Evolutionary conservation across 1,284 basidiomycete genomes (phyloP).

Genomic region (Sphagnurus paluster): DNA sequence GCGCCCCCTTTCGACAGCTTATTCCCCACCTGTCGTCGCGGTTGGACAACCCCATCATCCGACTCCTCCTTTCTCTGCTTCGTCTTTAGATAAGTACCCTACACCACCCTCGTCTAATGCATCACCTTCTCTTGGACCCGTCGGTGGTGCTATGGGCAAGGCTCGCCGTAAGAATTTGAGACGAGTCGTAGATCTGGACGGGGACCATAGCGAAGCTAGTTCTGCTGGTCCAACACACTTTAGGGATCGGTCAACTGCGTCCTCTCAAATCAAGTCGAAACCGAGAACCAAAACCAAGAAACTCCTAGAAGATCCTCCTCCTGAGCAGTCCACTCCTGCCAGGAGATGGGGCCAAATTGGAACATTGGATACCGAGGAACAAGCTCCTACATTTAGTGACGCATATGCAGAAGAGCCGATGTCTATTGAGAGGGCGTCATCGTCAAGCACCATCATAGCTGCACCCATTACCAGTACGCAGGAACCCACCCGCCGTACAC

Average conservation of each 20-base stretch:
- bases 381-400: background rate
- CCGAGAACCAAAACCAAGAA: slow-evolving; percentile 11
- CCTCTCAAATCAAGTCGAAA: slow-evolving; percentile 13
- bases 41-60: slow-evolving; percentile 43
- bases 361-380: slow-evolving; percentile 13
- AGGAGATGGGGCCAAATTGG: slow-evolving; percentile 28
- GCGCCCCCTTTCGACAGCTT: slow-evolving; percentile 47
- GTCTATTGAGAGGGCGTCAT: slow-evolving; percentile 8
- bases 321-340: slow-evolving; percentile 5
- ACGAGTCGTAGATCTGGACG: slow-evolving; percentile 71
- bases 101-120: slow-evolving; percentile 34
- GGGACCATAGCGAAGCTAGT: slow-evolving; percentile 34
- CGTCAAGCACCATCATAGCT: slow-evolving; percentile 8
- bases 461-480: slow-evolving; percentile 1
- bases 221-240: slow-evolving; percentile 29
- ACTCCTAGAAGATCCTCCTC: too few species aligned
- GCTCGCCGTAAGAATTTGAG: slow-evolving; percentile 58
- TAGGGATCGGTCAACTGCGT: slow-evolving; percentile 33
- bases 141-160: slow-evolving; percentile 39
- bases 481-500: slow-evolving; percentile 23
- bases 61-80: slow-evolving; percentile 22
- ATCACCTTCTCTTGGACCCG: slow-evolving; percentile 45
- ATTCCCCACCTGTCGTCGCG: slow-evolving; percentile 61
- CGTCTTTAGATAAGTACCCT: slow-evolving; percentile 20
- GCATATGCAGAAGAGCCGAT: slow-evolving; percentile 5